Conservation (phyloP, 2,329 filamentous ascomycete species). For the Aspergillus candidus region DNA sequence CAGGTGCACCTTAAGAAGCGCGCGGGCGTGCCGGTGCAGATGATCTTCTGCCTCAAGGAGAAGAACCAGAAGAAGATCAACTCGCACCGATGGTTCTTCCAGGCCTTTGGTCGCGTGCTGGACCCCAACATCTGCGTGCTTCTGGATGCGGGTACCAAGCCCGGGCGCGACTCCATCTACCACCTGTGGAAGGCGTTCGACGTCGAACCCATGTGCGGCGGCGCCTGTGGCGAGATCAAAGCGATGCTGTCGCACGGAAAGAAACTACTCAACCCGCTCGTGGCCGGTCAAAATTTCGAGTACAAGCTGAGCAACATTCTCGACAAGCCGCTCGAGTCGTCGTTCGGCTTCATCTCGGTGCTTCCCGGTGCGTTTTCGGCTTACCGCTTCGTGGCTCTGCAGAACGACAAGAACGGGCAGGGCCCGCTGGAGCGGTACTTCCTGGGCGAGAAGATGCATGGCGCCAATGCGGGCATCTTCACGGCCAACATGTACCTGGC, state of each 20-base stretch:
- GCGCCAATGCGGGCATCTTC: slow-evolving; percentile 88
- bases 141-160: slow-evolving; percentile 91
- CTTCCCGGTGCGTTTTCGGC: slow-evolving; percentile 97
- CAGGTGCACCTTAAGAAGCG: slow-evolving; percentile 79
- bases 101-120: slow-evolving; percentile 85
- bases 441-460: slow-evolving; percentile 91
- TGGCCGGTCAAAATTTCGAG: slow-evolving; percentile 97
- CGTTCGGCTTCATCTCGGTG: slow-evolving; percentile 96
- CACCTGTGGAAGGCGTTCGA: slow-evolving; percentile 99
- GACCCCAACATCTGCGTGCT: slow-evolving; percentile 96
- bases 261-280: slow-evolving; percentile 84
- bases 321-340: slow-evolving; percentile 93
- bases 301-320: slow-evolving; percentile 99
- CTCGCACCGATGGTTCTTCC: slow-evolving; percentile 98
- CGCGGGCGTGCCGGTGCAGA: slow-evolving; percentile 80
- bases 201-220: slow-evolving; percentile 92
- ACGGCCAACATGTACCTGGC: slow-evolving; percentile 69
- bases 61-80: slow-evolving; percentile 99
- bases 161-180: slow-evolving; percentile 91
- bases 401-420: slow-evolving; percentile 92
- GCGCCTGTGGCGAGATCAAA: slow-evolving; percentile 98
- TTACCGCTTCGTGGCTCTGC: slow-evolving; percentile 87
- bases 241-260: slow-evolving; percentile 86
- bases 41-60: slow-evolving; percentile 97
- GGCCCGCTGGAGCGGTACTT: slow-evolving; percentile 96